phyloP scores from a whole-genome alignment of 129 eudicot species.

The Helianthus annuus region DNA sequence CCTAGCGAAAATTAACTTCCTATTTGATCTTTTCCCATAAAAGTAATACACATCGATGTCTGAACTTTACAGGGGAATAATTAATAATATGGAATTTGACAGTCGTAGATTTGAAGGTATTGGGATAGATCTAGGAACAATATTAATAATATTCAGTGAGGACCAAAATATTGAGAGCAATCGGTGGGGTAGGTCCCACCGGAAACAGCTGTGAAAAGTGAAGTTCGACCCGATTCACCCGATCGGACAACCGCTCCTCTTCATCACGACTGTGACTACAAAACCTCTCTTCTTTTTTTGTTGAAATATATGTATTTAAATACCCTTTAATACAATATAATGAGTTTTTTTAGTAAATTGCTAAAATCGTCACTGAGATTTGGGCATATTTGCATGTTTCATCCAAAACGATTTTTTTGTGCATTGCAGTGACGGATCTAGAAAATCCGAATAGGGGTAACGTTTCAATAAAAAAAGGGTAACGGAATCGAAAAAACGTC shows the following conservation, averaged over 20 bases:
- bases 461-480: too few relatives aligned
- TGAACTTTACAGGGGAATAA: not conserved
- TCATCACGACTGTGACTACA: slow-evolving; percentile 26
- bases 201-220: slow-evolving; percentile 34
- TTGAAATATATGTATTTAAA: not conserved
- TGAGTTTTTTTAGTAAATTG: too few relatives aligned
- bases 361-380: too few relatives aligned
- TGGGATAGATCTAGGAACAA: slow-evolving; percentile 31
- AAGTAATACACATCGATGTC: not conserved
- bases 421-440: too few relatives aligned
- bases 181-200: slow-evolving; percentile 17
- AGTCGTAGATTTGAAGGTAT: slow-evolving; percentile 1
- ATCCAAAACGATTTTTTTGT: too few relatives aligned
- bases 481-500: too few relatives aligned
- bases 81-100: not conserved
- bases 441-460: too few relatives aligned
- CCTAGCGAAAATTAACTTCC: too few relatives aligned
- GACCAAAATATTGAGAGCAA: slow-evolving; percentile 18
- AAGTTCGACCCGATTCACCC: slow-evolving; percentile 35
- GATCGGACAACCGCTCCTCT: slow-evolving; percentile 38
- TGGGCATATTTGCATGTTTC: too few relatives aligned
- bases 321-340: too few relatives aligned
- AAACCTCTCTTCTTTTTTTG: slow-evolving; percentile 10
- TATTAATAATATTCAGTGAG: not conserved
- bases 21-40: too few relatives aligned